These are phyloP conservation scores for Verticillium dahliae DNA, from an alignment of 2,329 filamentous ascomycete genomes.

Conservation along the genomic window DNA sequence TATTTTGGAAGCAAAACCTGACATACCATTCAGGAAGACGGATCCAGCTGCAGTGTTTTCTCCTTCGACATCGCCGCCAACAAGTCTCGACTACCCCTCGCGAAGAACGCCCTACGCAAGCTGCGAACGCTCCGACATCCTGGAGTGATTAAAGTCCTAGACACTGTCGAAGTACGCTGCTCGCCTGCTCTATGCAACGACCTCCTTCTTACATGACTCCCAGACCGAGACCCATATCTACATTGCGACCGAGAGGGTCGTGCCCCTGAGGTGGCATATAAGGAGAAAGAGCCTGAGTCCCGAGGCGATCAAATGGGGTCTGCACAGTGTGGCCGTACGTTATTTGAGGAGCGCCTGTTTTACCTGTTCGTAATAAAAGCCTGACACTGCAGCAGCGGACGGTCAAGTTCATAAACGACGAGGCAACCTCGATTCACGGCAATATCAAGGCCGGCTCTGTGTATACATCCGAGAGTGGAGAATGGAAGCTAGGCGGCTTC, in stretches of 20 bases:
- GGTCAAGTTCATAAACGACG: constrained; percentile 91
- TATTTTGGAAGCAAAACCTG: neutral
- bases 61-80: constrained; percentile 85
- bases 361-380: neutral
- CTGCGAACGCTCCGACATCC: constrained; percentile 88
- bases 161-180: constrained; percentile 73
- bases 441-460: constrained; percentile 79
- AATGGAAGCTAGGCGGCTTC: constrained; percentile 95
- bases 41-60: constrained; percentile 92
- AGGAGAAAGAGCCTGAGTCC: constrained; percentile 80
- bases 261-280: constrained; percentile 83
- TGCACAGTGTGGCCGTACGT: constrained; percentile 74
- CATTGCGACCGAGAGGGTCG: constrained; percentile 86
- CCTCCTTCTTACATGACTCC: constrained; percentile 6
- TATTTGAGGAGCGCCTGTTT: neutral
- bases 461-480: constrained; percentile 91
- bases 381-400: constrained; percentile 55
- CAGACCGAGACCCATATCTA: constrained; percentile 93
- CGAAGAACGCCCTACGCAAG: constrained; percentile 91
- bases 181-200: neutral
- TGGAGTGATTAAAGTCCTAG: constrained; percentile 87
- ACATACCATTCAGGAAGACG: constrained; percentile 63
- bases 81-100: constrained; percentile 74
- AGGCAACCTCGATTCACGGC: constrained; percentile 87
- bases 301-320: constrained; percentile 94